phyloP scores from a whole-genome alignment of 805 yeast genomes.

The Lachancea mirantina region DNA sequence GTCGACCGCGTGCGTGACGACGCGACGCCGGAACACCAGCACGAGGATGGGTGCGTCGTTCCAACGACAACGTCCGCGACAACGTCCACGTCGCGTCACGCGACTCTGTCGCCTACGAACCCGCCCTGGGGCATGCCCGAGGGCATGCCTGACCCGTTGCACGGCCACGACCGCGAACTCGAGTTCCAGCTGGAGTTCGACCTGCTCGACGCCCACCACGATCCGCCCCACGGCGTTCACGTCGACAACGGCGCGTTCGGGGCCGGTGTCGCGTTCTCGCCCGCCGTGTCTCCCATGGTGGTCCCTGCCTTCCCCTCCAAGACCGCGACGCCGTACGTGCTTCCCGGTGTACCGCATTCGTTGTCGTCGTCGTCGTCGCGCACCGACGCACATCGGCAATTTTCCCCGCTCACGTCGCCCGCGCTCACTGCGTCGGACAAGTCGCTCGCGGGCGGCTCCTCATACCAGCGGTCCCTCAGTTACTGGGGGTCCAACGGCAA shows the following conservation, averaged over 20 bases:
- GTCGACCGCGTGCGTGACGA: slow-evolving; percentile 1
- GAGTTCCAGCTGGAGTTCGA: slow-evolving; percentile 17
- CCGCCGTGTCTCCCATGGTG: slow-evolving; percentile 69
- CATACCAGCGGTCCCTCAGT: slow-evolving; percentile 15
- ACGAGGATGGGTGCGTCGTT: slow-evolving; percentile 2
- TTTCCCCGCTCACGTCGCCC: slow-evolving; percentile 56
- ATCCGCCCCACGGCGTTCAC: neutral
- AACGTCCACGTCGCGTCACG: too few species aligned
- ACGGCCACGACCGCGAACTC: slow-evolving; percentile 4
- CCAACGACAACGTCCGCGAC: too few species aligned
- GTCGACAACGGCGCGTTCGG: slow-evolving; percentile 27
- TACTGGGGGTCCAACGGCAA: slow-evolving; percentile 16
- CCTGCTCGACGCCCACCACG: slow-evolving; percentile 2
- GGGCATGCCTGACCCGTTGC: neutral
- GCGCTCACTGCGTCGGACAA: slow-evolving; percentile 43
- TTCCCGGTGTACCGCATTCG: slow-evolving; percentile 49
- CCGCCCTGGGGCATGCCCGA: too few species aligned
- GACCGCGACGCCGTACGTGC: slow-evolving; percentile 63
- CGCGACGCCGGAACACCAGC: neutral
- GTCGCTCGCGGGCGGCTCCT: slow-evolving; percentile 12
- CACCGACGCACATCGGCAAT: slow-evolving; percentile 2
- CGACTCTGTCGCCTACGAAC: too few species aligned
- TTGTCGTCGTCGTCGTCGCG: slow-evolving; percentile 8
- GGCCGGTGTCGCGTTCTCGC: slow-evolving; percentile 63
- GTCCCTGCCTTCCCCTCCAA: slow-evolving; percentile 12